Evolutionary conservation across 2,329 filamentous ascomycete species (phyloP), one percentile per base, ranked within the genome.

Genomic region (Fusarium sp.): DNA sequence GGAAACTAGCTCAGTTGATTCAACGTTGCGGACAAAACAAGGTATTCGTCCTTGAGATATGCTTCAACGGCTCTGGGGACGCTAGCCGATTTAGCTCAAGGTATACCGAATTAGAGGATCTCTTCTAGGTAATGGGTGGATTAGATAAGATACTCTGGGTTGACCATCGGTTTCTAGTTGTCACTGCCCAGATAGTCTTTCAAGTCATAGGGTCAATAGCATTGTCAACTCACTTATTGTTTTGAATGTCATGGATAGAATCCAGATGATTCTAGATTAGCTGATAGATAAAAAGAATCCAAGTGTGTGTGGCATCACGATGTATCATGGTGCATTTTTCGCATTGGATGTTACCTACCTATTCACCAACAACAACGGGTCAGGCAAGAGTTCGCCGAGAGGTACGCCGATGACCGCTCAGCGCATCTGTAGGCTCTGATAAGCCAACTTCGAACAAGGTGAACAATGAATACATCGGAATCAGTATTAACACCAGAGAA

Each of bases 341-440:
- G 30, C 12, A 37, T 30, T 30, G 28, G 28, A 30, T 37, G 18
- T 37, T n/a, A 40, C 18, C 11, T 45, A 28, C 27, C 27, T 28
- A 28, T 27, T 60, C 28, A 20, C 28, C 57, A 32, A 23, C 32
- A 37, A 9, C 34, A 37, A 37, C 18, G 16, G 18, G 16, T 10
- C 16, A 37, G 34, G 18, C 10, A 37, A 37, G n/a, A 53, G 66
- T 69, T 69, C 55, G 61, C 66, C 55, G 66, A 69, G 27, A 40
- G 18, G 32, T 69, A 67, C 61, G 56, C 61, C 66, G 66, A 55
- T 25, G 51, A 66, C 25, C 27, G 53, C 46, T 42, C 50, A 20
- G 40, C 40, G 21, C 27, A 30, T 37, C 23, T 28, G 20, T 25
- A 21, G 20, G 14, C n/a, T 28, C 28, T 27, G 27, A 47, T 28